These are phyloP conservation scores for Pseudocercospora fuligena DNA, from an alignment of 2,329 filamentous ascomycete species.

Conservation along the genomic window DNA sequence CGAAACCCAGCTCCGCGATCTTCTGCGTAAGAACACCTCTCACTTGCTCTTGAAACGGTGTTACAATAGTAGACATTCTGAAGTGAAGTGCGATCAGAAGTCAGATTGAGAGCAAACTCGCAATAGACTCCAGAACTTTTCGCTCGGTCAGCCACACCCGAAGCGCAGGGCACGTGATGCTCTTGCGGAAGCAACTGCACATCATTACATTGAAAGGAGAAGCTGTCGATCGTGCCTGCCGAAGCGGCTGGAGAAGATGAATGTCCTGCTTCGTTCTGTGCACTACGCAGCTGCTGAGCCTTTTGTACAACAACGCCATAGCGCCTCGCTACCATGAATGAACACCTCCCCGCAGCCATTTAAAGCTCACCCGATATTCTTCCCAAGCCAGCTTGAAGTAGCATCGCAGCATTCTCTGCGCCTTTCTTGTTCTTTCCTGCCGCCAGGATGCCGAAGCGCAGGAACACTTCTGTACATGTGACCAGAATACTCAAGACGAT, in stretches of 20 bases:
- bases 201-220: neutral
- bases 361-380: slow-evolving; percentile 5
- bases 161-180: neutral
- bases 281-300: neutral
- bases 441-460: slow-evolving; percentile 78
- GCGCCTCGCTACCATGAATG: slow-evolving; percentile 2
- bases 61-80: too few species aligned
- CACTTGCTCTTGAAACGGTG: too few species aligned
- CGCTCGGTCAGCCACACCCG: neutral
- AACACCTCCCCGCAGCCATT: neutral
- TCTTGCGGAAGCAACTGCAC: neutral
- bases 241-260: neutral
- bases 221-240: neutral
- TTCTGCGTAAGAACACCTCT: too few species aligned
- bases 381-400: slow-evolving; percentile 12
- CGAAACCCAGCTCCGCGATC: too few species aligned
- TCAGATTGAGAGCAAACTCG: neutral
- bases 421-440: slow-evolving; percentile 24
- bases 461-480: slow-evolving; percentile 83
- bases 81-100: neutral
- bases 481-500: slow-evolving; percentile 91
- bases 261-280: neutral
- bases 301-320: slow-evolving; percentile 7
- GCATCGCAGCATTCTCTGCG: slow-evolving; percentile 15
- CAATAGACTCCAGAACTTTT: neutral